Percentiles rank a stretch among this genome's conserved stretches.
phyloP scores from a whole-genome alignment of 176 grass and related monocot species.

The Eragrostis nindensis region DNA sequence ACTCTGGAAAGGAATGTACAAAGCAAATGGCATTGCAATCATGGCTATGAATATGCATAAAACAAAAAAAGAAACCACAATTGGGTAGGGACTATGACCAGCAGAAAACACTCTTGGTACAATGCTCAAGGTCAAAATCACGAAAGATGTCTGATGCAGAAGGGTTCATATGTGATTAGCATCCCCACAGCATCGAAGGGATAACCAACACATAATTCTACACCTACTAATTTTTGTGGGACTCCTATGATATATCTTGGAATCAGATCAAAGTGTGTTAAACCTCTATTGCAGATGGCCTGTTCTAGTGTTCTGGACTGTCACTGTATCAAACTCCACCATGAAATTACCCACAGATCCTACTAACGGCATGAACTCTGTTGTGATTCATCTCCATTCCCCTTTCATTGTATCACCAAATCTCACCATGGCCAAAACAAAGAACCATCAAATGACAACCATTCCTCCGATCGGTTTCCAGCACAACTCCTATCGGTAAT shows the following conservation, averaged over 20 bases:
- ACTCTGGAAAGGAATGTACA: neutral
- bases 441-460: neutral
- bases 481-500: neutral
- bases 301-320: neutral
- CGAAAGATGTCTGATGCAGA: neutral
- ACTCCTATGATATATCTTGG: neutral
- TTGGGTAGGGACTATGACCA: neutral
- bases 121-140: neutral
- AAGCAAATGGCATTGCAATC: neutral
- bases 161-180: neutral
- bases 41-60: neutral
- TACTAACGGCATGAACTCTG: neutral
- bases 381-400: neutral
- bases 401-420: neutral
- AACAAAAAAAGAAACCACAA: neutral
- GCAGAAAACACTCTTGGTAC: neutral
- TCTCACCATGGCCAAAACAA: neutral
- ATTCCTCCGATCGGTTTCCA: neutral
- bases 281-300: neutral
- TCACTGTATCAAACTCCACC: neutral
- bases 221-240: neutral
- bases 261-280: neutral
- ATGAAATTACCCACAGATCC: neutral
- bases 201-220: neutral
- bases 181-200: neutral